These are phyloP conservation scores for Cydonia oblonga DNA, from an alignment of 331 rosid species.

Conservation along the genomic window DNA sequence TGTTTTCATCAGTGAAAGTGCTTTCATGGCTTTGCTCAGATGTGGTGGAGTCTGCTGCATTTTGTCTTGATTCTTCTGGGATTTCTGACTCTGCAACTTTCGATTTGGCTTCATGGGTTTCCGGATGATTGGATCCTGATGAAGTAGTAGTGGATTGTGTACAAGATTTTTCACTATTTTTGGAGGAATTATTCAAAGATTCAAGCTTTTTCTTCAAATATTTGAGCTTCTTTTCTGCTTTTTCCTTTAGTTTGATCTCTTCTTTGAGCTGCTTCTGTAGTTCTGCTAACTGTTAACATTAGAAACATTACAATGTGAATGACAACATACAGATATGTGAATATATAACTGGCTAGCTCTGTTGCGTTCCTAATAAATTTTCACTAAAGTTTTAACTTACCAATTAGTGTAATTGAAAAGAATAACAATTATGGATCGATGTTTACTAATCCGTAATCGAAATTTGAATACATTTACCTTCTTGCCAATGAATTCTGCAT, in stretches of 20 bases:
- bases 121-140: constrained; percentile 27
- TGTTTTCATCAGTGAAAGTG: constrained; percentile 7
- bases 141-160: constrained; percentile 25
- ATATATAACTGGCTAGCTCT: background rate
- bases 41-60: constrained; percentile 12
- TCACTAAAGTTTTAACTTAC: background rate
- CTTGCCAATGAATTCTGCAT: constrained; percentile 41
- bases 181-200: constrained; percentile 36
- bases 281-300: constrained; percentile 44
- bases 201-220: constrained; percentile 49
- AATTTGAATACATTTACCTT: constrained; percentile 27
- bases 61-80: constrained; percentile 15
- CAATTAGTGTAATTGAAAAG: background rate
- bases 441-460: background rate
- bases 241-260: constrained; percentile 51
- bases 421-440: background rate
- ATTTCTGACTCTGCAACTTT: constrained; percentile 7
- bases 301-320: background rate
- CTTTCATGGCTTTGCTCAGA: constrained; percentile 17
- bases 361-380: background rate
- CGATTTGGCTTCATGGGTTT: constrained; percentile 17
- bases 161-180: constrained; percentile 33
- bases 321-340: background rate
- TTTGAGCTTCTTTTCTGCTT: constrained; percentile 57
- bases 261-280: constrained; percentile 44